These are phyloP conservation scores for Vicia sativa DNA, from an alignment of 306 rosid species.

Conservation along the genomic window DNA sequence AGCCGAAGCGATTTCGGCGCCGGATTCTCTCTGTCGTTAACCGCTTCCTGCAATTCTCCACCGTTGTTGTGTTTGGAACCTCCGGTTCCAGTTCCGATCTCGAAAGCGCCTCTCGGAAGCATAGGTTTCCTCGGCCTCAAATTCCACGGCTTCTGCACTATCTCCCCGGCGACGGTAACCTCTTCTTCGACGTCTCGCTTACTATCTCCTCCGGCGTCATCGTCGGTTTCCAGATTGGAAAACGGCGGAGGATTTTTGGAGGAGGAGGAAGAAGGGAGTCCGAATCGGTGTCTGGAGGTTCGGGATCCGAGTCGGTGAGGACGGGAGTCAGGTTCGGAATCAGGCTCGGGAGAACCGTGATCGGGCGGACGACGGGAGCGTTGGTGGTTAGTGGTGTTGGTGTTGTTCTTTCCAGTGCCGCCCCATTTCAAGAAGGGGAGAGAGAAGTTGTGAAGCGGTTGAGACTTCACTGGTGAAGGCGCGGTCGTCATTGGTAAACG, in stretches of 20 bases:
- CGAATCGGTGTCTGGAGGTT: slow-evolving; percentile 61
- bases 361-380: slow-evolving; percentile 64
- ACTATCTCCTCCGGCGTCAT: slow-evolving; percentile 45
- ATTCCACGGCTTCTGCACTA: slow-evolving; percentile 61
- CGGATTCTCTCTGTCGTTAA: slow-evolving; percentile 48
- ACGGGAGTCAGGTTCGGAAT: slow-evolving; percentile 48
- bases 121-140: slow-evolving; percentile 77
- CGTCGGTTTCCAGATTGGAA: slow-evolving; percentile 46
- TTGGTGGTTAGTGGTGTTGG: slow-evolving; percentile 55
- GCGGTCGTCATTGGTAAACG: slow-evolving; percentile 67
- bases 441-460: slow-evolving; percentile 90
- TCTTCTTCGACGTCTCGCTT: slow-evolving; percentile 47
- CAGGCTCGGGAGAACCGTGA: slow-evolving; percentile 51
- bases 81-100: slow-evolving; percentile 45
- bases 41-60: slow-evolving; percentile 55
- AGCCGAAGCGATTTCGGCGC: slow-evolving; percentile 75
- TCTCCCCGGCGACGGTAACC: slow-evolving; percentile 40
- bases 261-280: slow-evolving; percentile 46
- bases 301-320: slow-evolving; percentile 61
- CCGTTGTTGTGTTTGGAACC: slow-evolving; percentile 35
- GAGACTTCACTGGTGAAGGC: slow-evolving; percentile 70
- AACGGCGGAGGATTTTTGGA: neutral
- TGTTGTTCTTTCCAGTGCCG: slow-evolving; percentile 54
- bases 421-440: slow-evolving; percentile 86
- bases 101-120: slow-evolving; percentile 43